Evolutionary conservation across 2,329 filamentous ascomycete genomes (phyloP).

Genomic region (Fusarium sacchari): DNA sequence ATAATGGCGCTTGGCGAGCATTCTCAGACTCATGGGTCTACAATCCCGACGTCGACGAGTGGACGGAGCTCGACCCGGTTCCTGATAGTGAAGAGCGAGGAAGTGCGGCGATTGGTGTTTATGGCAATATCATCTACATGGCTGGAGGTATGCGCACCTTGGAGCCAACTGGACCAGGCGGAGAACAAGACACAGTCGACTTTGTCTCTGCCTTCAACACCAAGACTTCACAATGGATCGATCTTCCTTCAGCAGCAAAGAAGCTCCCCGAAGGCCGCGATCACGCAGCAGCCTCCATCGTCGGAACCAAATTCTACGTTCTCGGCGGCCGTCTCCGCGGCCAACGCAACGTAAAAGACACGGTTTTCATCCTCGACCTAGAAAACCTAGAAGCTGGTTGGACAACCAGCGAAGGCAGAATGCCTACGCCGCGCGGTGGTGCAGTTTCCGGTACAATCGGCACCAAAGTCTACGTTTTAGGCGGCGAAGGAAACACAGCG

Average conservation of each 20-base stretch:
- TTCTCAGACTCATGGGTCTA: constrained; percentile 46
- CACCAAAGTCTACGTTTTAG: constrained; percentile 48
- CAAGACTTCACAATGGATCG: constrained; percentile 39
- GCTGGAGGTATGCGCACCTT: constrained; percentile 51
- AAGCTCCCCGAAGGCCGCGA: constrained; percentile 49
- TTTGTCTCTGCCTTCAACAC: constrained; percentile 48
- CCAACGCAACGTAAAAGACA: constrained; percentile 47
- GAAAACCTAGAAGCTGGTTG: constrained; percentile 41
- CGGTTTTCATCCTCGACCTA: constrained; percentile 50
- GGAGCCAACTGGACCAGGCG: not conserved
- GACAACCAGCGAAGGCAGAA: constrained; percentile 40
- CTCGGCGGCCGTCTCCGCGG: constrained; percentile 48
- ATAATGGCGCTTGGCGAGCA: constrained; percentile 42
- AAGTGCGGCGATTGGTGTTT: constrained; percentile 47
- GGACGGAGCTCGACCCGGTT: constrained; percentile 43
- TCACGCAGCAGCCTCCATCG: constrained; percentile 47
- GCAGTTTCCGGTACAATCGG: constrained; percentile 43
- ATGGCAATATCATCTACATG: constrained; percentile 47
- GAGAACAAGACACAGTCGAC: constrained; percentile 43
- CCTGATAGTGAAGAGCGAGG: constrained; percentile 45
- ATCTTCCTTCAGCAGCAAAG: constrained; percentile 37
- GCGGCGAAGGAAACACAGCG: constrained; percentile 50
- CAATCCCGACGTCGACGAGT: constrained; percentile 40
- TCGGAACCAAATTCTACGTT: constrained; percentile 49
- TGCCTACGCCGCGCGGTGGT: constrained; percentile 53